A percentile compares a stretch with the other conserved stretches of the same genome.
Evolutionary conservation across 2,329 filamentous ascomycete genomes (phyloP).

Genomic region (Aureobasidium sp.): DNA sequence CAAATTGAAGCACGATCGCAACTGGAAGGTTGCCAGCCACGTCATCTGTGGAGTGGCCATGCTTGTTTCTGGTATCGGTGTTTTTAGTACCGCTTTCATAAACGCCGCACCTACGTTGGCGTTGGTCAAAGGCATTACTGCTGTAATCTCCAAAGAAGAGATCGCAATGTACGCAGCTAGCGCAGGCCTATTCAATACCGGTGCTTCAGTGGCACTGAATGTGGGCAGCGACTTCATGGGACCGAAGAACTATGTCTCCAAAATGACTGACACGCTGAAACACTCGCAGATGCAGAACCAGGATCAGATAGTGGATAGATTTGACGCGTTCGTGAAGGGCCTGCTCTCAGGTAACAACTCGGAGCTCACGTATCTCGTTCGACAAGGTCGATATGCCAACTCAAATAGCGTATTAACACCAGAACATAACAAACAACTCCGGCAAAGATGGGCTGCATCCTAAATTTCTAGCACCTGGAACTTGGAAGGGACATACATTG

Average conservation of each 20-base stretch:
- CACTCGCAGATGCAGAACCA: background rate
- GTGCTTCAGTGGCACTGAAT: background rate
- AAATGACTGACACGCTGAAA: background rate
- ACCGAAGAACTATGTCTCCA: background rate
- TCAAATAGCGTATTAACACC: background rate
- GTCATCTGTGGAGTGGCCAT: background rate
- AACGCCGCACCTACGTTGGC: background rate
- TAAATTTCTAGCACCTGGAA: conserved; percentile 1
- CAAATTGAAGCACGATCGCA: background rate
- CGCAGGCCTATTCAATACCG: background rate
- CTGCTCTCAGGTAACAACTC: background rate
- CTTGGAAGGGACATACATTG: background rate
- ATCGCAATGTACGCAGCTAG: background rate
- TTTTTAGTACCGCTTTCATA: background rate
- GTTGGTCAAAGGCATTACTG: too few species aligned
- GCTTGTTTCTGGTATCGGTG: background rate
- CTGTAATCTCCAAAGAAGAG: background rate
- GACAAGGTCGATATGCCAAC: background rate
- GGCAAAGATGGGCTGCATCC: background rate
- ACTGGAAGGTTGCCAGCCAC: background rate
- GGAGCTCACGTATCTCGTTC: background rate
- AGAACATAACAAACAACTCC: background rate
- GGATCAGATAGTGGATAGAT: background rate
- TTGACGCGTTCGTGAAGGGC: background rate
- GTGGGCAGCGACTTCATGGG: background rate